Base-by-base conservation (phyloP, 306 rosid genomes). In the Fragaria ananassa region DNA sequence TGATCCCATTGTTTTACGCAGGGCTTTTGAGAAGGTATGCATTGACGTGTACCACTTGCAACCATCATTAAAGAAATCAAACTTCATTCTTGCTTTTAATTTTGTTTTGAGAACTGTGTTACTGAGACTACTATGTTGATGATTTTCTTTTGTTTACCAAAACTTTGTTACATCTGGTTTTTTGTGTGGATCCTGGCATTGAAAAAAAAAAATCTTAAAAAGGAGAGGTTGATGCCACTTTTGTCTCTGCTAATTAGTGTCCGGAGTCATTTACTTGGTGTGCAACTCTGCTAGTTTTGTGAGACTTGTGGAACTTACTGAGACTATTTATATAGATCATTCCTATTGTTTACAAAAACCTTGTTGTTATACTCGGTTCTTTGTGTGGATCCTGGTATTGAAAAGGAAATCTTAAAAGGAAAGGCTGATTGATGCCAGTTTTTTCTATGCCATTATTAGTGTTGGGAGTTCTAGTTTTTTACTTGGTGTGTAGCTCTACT, bases 11-110 rank as follows among this genome's bases (percentile, higher is more conserved):
- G 31, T 86, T 83, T 70, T 96, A 75, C 93, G 97, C 27, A 53
- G 88, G 77, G 87, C 93, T 72, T 96, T 92, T 82, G 97, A 96
- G 85, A 91, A 74, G 95, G 99, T 86, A 76, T 76, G 87, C 78
- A 42, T 68, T 75, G 80, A 46, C 65, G 44, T 68, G 79, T 67
- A 11, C 60, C 76, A 10, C 10, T 72, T 10, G 49, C 34, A 67
- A 62, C 51, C 56, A 21, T 61, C 74, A 23, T 12, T 12, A 7
- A 37, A 39, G 4, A 44, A 14, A 35, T 39, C 0, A 31, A 60
- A 56, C 21, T 37, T 62, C 12, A 67, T 37, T 72, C 1, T 39
- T 5, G 0, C 3, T 63, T 73, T 10, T 15, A 7, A 10, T 27
- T 39, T 72, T 42, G 41, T 58, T 41, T 73, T 71, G 71, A 45